Evolutionary conservation across 192 early-diverging fungal species (phyloP).

Genomic region (Gonapodya prolifera): DNA sequence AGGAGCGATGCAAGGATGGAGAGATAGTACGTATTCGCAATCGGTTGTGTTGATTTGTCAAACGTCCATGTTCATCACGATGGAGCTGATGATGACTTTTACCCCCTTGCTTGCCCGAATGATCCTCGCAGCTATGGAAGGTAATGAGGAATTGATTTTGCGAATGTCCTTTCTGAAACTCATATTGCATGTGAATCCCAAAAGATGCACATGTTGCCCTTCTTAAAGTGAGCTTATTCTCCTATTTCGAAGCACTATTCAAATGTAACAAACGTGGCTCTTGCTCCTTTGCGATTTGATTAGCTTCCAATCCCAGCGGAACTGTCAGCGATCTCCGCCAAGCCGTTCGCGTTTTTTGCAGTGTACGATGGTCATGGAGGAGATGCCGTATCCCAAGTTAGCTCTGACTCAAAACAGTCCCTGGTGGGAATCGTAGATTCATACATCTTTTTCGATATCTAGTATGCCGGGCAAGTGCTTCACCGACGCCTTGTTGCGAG

Average conservation of each 20-base stretch:
- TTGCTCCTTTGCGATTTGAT: too few relatives aligned
- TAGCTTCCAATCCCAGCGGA: not conserved
- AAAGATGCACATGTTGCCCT: not conserved
- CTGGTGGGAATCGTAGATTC: not conserved
- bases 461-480: not conserved
- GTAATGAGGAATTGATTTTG: not conserved
- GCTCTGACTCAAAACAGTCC: not conserved
- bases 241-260: not conserved
- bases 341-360: not conserved
- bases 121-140: not conserved
- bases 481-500: not conserved
- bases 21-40: not conserved
- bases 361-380: constrained; percentile 5
- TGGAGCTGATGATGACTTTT: too few relatives aligned
- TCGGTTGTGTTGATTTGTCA: too few relatives aligned
- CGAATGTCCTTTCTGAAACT: too few relatives aligned
- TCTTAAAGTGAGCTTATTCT: not conserved
- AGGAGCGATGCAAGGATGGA: not conserved
- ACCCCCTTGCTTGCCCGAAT: too few relatives aligned
- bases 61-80: too few relatives aligned
- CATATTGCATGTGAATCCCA: not conserved
- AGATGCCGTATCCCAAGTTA: not conserved
- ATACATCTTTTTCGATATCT: too few relatives aligned
- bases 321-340: not conserved
- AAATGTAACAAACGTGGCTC: not conserved